Base-by-base conservation (phyloP, 2,329 filamentous ascomycete genomes). In the Fusarium foetens region DNA sequence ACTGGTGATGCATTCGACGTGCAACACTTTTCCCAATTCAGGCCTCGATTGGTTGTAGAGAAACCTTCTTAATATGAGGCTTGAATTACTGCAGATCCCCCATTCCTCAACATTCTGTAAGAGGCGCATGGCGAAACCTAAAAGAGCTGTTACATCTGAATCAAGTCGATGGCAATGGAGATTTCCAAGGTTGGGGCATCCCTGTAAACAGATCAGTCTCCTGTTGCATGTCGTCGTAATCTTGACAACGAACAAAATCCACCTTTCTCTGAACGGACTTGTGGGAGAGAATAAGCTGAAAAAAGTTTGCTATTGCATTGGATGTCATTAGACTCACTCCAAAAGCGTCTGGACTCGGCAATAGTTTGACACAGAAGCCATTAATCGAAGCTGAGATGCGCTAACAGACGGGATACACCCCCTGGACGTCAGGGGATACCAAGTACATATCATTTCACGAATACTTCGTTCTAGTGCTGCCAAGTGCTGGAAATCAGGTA, bases 31-130 rank as follows among this genome's bases (percentile, higher is more conserved):
- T 42, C 54, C 72, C 33, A 51, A 55, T 74, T 25, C 16, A 72
- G 66, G 45, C 33, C 39, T 53, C 19, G 45, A 58, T 60, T 64
- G 62, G 49, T 54, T 60, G 31, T 43, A 57, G 17, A 19, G 36
- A 73, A 70, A 53, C 42, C 23, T 39, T 55, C 42, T 59, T 23
- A n/a, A 31, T 25, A n/a, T 39, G 64, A 73, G 63, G 59, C 61
- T 69, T 74, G 67, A 29, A 23, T 21, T 21, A 53, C 46, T 49
- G 61, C 63, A 51, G 68, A 69, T 65, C 63, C 66, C 52, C 53
- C 75, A 76, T 74, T 76, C 71, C 69, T 53, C 67, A 41, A 49
- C 53, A 35, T 33, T 73, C 59, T 66, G 48, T 17, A 51, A 60
- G 54, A 57, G 62, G 49, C 52, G 53, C 54, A 61, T 67, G 68